Evolutionary conservation across 257 asterid species (phyloP), one percentile per base, ranked within the genome.

Genomic region (Knoxia roxburghii): DNA sequence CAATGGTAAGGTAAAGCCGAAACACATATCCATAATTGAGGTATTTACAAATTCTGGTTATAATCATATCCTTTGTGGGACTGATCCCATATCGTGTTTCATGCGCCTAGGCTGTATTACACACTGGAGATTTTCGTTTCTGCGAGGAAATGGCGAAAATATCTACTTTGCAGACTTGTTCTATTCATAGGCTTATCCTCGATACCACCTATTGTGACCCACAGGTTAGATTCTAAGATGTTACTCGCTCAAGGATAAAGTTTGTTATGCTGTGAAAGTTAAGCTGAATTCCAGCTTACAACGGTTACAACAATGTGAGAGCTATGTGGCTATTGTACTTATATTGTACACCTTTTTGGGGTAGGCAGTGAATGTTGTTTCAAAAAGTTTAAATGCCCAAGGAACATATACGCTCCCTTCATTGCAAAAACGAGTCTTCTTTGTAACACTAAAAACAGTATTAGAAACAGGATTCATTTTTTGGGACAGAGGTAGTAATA

Each of bases 181-280:
- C 76, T 0, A 60, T 93, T 84, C 82, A 90, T 79, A 90, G 90
- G 46, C 94, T 93, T 84, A 84, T 93, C 73, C 95, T 90, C 45
- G 99, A 93, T 76, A 90, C 99, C 70, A 93, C 99, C 58, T 93
- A 93, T 71, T 88, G 97, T 68, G 76, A 90, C 72, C 90, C 96
- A 35, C 94, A 86, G 96, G 99, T 90, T 78, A 48, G 62, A 27
- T 30, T 20, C 26, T 50, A 26, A 43, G 39, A 54, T 43, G 15
- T 21, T 66, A 39, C 35, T 37, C 5, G 13, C 26, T 33, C 20
- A 20, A 11, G 27, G 27, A 26, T 64, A 39, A 41, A 57, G 18
- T 46, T 46, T 27, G n/a, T 24, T 40, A 18, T 57, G 33, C 33
- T 35, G 12, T 40, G 13, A 46, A 32, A 11, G 26, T 0, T 3